These are phyloP conservation scores for Cerioporus squamosus DNA, from an alignment of 1,284 basidiomycete genomes.

Conservation along the genomic window DNA sequence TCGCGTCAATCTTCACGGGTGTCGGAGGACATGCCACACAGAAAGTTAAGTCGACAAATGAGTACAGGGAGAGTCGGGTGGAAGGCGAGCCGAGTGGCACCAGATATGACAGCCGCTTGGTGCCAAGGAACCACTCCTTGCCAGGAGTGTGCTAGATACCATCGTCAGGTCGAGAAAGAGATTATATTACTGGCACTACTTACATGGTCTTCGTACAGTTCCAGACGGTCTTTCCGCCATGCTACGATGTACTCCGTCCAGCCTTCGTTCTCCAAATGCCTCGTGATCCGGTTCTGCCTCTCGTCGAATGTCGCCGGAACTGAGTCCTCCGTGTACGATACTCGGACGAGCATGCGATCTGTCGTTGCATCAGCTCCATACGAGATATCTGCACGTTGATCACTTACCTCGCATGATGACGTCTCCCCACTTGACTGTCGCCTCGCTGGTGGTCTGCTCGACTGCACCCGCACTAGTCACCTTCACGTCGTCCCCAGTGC, in stretches of 20 bases:
- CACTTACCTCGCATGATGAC: slow-evolving; percentile 65
- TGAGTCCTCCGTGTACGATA: slow-evolving; percentile 62
- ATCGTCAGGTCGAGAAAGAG: not conserved
- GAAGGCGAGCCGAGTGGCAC: slow-evolving; percentile 63
- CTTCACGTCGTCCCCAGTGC: slow-evolving; percentile 53
- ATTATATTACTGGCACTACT: slow-evolving; percentile 26
- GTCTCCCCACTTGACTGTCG: slow-evolving; percentile 43
- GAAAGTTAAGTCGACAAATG: slow-evolving; percentile 81
- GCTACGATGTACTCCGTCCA: slow-evolving; percentile 83
- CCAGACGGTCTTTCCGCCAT: slow-evolving; percentile 74
- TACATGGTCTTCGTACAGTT: slow-evolving; percentile 83
- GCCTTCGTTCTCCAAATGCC: slow-evolving; percentile 65
- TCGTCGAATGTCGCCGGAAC: slow-evolving; percentile 70
- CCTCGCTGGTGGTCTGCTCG: slow-evolving; percentile 31
- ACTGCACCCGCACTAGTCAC: slow-evolving; percentile 68
- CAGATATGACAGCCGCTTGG: slow-evolving; percentile 71
- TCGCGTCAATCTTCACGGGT: slow-evolving; percentile 44
- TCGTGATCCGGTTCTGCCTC: slow-evolving; percentile 60
- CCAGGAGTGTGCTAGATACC: slow-evolving; percentile 56
- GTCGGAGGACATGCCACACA: slow-evolving; percentile 72
- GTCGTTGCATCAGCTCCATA: slow-evolving; percentile 23
- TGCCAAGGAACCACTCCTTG: slow-evolving; percentile 64
- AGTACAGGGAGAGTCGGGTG: slow-evolving; percentile 79
- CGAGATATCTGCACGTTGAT: not conserved
- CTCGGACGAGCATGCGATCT: slow-evolving; percentile 87